phyloP scores from a whole-genome alignment of 345 rosid genomes.

The Ceriops decandra region DNA sequence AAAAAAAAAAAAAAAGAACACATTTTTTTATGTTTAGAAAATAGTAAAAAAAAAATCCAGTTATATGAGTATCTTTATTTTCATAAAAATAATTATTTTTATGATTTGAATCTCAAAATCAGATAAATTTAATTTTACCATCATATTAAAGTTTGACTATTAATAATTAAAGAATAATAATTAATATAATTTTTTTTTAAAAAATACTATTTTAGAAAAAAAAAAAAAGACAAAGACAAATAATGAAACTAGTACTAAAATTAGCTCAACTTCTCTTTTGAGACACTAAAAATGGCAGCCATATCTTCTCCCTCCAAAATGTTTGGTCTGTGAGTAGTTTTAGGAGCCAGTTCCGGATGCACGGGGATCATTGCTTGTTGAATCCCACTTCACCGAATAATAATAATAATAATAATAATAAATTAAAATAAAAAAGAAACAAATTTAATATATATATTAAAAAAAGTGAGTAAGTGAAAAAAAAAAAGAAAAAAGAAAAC shows the following conservation, averaged over 20 bases:
- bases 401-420: neutral
- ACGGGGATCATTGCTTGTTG: slow-evolving; percentile 16
- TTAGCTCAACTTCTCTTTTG: neutral
- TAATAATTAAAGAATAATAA: no score
- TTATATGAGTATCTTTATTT: no score
- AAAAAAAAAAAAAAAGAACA: no score
- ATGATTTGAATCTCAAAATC: no score
- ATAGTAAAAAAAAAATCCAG: no score
- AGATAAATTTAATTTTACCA: no score
- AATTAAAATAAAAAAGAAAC: neutral
- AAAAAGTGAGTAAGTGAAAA: neutral
- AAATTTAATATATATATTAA: neutral
- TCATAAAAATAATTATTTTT: no score
- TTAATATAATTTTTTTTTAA: no score
- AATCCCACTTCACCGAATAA: neutral
- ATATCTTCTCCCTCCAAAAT: slow-evolving; percentile 45
- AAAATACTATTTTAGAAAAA: no score
- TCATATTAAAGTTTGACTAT: no score
- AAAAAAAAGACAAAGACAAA: neutral
- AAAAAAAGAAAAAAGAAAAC: neutral
- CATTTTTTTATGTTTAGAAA: no score
- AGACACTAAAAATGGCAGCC: slow-evolving; percentile 35
- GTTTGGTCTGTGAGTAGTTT: slow-evolving; percentile 57
- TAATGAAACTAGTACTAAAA: neutral
- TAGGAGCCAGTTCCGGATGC: slow-evolving; percentile 58